Evolutionary conservation across 2,329 filamentous ascomycete species (phyloP).

Genomic region (Sordariomycetes sp.): DNA sequence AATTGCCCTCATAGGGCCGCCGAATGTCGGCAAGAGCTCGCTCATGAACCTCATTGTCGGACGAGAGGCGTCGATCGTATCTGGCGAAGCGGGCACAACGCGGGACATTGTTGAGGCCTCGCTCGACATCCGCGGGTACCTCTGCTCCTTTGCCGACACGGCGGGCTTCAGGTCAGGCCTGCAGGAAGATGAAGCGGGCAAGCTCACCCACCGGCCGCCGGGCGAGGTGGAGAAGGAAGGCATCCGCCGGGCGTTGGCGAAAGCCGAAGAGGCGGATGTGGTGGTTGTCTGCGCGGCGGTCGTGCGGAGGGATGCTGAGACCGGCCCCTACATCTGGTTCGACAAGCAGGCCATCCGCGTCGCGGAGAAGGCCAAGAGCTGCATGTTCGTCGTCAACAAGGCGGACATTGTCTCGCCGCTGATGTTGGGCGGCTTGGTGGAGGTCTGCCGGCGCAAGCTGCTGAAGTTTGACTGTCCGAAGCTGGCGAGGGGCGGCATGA

Average conservation of each 20-base stretch:
- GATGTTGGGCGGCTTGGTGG: no score
- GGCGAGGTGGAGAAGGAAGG: slow-evolving; percentile 81
- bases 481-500: slow-evolving; percentile 19
- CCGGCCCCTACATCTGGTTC: slow-evolving; percentile 33
- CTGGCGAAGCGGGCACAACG: slow-evolving; percentile 85
- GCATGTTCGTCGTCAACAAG: slow-evolving; percentile 55
- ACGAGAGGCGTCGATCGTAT: slow-evolving; percentile 90
- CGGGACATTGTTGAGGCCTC: slow-evolving; percentile 88
- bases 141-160: slow-evolving; percentile 92
- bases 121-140: slow-evolving; percentile 80
- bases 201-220: slow-evolving; percentile 28
- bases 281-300: slow-evolving; percentile 74
- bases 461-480: slow-evolving; percentile 10
- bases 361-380: slow-evolving; percentile 36
- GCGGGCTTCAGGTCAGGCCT: slow-evolving; percentile 65
- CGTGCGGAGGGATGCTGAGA: slow-evolving; percentile 40
- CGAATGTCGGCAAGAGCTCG: slow-evolving; percentile 93
- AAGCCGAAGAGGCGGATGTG: slow-evolving; percentile 76
- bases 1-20: slow-evolving; percentile 79
- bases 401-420: slow-evolving; percentile 34
- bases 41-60: slow-evolving; percentile 85
- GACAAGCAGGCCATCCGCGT: slow-evolving; percentile 47
- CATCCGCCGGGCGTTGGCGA: slow-evolving; percentile 74
- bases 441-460: no score
- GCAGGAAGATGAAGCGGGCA: slow-evolving; percentile 5